phyloP scores from a whole-genome alignment of 768 basidiomycete species.

The Tricholoma hemisulphureum region DNA sequence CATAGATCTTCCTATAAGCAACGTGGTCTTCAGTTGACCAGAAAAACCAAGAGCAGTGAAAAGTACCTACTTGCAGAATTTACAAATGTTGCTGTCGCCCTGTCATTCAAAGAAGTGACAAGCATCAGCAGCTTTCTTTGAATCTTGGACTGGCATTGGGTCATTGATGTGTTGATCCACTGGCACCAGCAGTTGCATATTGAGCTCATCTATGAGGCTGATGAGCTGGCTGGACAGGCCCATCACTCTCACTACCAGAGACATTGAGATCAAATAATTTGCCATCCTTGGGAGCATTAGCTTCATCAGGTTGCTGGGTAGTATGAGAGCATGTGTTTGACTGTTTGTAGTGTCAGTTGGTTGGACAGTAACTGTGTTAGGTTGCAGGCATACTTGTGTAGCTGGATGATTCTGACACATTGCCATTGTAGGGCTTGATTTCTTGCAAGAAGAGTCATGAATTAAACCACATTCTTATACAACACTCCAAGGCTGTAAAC shows the following conservation, averaged over 20 bases:
- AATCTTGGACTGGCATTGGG: background rate
- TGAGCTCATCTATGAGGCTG: too few species aligned
- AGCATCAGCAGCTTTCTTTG: background rate
- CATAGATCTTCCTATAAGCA: too few species aligned
- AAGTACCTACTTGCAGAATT: background rate
- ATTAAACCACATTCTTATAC: background rate
- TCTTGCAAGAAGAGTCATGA: background rate
- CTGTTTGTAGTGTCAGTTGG: background rate
- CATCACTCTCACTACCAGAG: too few species aligned
- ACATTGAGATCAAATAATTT: too few species aligned
- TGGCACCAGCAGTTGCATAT: too few species aligned
- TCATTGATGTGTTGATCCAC: too few species aligned
- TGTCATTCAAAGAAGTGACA: background rate
- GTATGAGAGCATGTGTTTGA: background rate
- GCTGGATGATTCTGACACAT: background rate
- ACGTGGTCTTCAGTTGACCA: background rate
- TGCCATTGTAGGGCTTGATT: background rate
- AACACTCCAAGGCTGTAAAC: too few species aligned
- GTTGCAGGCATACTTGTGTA: background rate
- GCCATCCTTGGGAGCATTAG: background rate
- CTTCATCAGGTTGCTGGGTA: background rate
- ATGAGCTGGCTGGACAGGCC: too few species aligned
- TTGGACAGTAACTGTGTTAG: background rate
- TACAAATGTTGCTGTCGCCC: background rate
- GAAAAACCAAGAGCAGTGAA: background rate